phyloP scores from a whole-genome alignment of 345 rosid species.

The Euphorbia lathyris region DNA sequence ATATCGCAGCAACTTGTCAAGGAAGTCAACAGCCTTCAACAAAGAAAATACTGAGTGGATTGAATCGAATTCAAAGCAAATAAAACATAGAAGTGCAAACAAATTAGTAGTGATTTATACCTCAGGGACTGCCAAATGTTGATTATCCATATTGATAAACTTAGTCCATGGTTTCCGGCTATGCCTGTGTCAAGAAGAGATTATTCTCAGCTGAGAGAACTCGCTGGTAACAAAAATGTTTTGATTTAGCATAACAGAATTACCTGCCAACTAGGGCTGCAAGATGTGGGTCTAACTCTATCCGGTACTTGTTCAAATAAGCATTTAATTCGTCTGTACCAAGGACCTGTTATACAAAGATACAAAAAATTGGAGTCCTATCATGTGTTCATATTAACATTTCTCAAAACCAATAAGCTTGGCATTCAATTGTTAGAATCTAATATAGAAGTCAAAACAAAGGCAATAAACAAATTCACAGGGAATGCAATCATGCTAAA shows the following conservation, averaged over 20 bases:
- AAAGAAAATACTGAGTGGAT: not conserved
- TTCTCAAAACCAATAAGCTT: not conserved
- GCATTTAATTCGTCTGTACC: constrained; percentile 91
- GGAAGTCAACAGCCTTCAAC: constrained; percentile 83
- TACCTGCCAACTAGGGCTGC: constrained; percentile 92
- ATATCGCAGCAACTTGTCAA: constrained; percentile 90
- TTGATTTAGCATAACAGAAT: not conserved
- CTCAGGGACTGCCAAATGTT: constrained; percentile 90
- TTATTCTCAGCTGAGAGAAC: constrained; percentile 1
- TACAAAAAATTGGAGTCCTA: not conserved
- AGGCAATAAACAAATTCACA: not conserved
- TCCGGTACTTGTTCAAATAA: constrained; percentile 73
- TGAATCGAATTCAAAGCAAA: not conserved
- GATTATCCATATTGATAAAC: constrained; percentile 83
- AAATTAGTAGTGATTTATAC: constrained; percentile 31
- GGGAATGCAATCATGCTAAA: not conserved
- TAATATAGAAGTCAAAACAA: not conserved
- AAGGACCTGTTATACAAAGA: constrained; percentile 51
- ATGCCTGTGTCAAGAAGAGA: constrained; percentile 47
- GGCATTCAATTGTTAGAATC: not conserved
- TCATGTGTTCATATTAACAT: not conserved
- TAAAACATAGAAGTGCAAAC: not conserved
- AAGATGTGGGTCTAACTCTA: constrained; percentile 89
- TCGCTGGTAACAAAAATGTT: not conserved
- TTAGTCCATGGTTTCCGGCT: constrained; percentile 91